These are phyloP conservation scores for Cornus controversa DNA, from an alignment of 148 eudicot genomes.

Conservation along the genomic window DNA sequence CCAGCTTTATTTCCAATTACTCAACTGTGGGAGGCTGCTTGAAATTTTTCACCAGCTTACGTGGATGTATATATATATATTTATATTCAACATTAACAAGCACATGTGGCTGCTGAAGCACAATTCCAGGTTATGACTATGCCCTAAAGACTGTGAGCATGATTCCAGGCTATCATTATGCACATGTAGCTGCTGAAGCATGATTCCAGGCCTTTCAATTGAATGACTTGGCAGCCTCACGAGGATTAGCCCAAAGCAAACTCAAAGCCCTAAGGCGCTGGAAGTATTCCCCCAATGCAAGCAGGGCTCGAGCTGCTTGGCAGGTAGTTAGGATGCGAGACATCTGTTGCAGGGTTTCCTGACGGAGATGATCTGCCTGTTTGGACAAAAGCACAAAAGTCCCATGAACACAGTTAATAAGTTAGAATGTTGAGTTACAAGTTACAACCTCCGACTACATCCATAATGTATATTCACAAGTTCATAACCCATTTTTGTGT, in stretches of 20 bases:
- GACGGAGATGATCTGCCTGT: slow-evolving; percentile 93
- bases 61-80: no score
- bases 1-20: not conserved
- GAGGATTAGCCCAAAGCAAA: slow-evolving; percentile 54
- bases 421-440: no score
- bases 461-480: no score
- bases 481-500: no score
- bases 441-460: not conserved
- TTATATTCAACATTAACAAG: not conserved
- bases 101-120: not conserved
- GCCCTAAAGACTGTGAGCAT: not conserved
- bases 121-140: not conserved
- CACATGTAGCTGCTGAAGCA: slow-evolving; percentile 1
- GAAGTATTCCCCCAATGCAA: slow-evolving; percentile 85
- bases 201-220: not conserved
- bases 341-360: slow-evolving; percentile 76
- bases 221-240: slow-evolving; percentile 39
- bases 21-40: slow-evolving; percentile 12
- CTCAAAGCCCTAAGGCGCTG: slow-evolving; percentile 75
- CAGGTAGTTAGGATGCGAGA: slow-evolving; percentile 53
- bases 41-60: slow-evolving; percentile 23
- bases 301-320: slow-evolving; percentile 76
- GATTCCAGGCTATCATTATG: not conserved
- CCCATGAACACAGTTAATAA: not conserved
- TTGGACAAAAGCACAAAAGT: not conserved